Evolutionary conservation across 257 asterid genomes (phyloP), one percentile per base, ranked within the genome.

Genomic region (Penstemon davidsonii): DNA sequence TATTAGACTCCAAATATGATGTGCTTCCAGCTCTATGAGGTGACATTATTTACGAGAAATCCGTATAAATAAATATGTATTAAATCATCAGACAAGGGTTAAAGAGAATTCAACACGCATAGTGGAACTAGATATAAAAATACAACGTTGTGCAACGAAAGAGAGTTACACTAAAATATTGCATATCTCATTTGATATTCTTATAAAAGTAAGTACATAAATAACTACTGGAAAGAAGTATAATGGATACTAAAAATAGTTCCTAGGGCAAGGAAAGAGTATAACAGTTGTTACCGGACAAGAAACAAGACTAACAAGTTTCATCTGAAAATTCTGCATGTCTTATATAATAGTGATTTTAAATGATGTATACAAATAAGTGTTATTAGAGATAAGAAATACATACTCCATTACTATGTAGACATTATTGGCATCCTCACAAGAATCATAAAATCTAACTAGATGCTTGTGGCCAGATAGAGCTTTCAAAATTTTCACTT

Each of bases 341-440:
- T 44, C 38, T 15, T 40, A 45, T 13, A 42, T 4, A 42, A 47
- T 18, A 44, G 12, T 36, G 49, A 60, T 39, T 49, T 60, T 61
- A 55, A 15, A 68, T 39, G 37, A 57, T 19, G 59, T 41, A 68
- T 19, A 58, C 44, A 66, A 46, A 51, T 50, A 66, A 61, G 76
- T 60, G 61, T 42, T 40, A 55, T 46, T 65, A 53, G 37, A 69
- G 73, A 71, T 39, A 55, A 68, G 80, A 70, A 71, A 67, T 72
- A 88, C 98, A 38, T 90, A 92, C 98, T 88, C 97, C 97, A 92
- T 92, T 52, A 88, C 83, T 75, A 92, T 81, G 87, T 92, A 89
- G 64, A 89, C 98, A 64, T 89, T 87, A 73, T 90, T 90, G 78
- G 88, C 74, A 77, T 92, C 97, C 85, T 90, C 97, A 71, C 95